Conservation (phyloP, 2,329 filamentous ascomycete species). For the Plenodomus tracheiphilus region DNA sequence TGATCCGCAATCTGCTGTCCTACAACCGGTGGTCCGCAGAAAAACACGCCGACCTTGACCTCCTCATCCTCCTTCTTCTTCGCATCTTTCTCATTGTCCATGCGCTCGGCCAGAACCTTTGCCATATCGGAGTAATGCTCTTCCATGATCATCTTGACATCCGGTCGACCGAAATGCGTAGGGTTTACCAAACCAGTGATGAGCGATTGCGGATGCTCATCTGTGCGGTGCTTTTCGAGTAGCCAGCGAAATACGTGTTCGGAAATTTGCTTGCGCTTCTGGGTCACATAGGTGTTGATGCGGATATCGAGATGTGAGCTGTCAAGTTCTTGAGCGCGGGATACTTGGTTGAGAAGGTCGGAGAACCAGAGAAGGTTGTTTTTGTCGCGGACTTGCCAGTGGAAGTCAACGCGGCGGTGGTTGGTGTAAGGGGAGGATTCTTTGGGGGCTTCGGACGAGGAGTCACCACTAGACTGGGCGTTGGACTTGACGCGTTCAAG, state of each 20-base stretch:
- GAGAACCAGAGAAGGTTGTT: slow-evolving; percentile 63
- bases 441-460: slow-evolving; percentile 7
- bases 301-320: slow-evolving; percentile 54
- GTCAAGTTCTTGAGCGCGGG: slow-evolving; percentile 42
- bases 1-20: slow-evolving; percentile 59
- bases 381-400: slow-evolving; percentile 63
- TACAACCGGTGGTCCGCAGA: slow-evolving; percentile 60
- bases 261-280: slow-evolving; percentile 57
- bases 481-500: slow-evolving; percentile 36
- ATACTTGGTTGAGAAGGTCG: slow-evolving; percentile 55
- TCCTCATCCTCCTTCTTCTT: slow-evolving; percentile 30
- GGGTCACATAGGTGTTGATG: slow-evolving; percentile 61
- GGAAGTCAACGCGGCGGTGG: slow-evolving; percentile 60
- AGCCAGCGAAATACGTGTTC: slow-evolving; percentile 61
- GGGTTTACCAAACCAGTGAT: slow-evolving; percentile 59
- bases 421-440: slow-evolving; percentile 33
- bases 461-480: slow-evolving; percentile 10
- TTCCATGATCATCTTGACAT: slow-evolving; percentile 58
- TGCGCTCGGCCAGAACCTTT: slow-evolving; percentile 29
- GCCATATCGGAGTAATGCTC: slow-evolving; percentile 59
- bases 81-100: slow-evolving; percentile 24
- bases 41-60: slow-evolving; percentile 60
- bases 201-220: slow-evolving; percentile 55
- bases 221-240: slow-evolving; percentile 60
- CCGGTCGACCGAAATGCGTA: slow-evolving; percentile 59